Conservation (phyloP, 495 filamentous ascomycete genomes). For the Tuber borchii region DNA sequence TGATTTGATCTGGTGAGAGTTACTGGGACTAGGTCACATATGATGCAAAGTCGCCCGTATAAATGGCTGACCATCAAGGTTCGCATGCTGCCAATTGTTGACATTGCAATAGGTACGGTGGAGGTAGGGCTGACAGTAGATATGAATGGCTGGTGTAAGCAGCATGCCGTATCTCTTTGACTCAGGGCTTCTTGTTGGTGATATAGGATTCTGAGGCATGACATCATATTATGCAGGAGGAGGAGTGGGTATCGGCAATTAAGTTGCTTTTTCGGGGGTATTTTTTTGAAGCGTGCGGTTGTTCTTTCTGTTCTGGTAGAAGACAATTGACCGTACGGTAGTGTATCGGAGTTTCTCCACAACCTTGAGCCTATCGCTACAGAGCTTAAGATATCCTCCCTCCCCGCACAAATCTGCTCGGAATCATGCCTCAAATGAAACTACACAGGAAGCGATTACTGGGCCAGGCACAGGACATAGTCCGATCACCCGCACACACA, state of each 20-base stretch:
- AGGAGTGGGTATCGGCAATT: background rate
- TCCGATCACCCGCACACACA: background rate
- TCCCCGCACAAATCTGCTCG: too few species aligned
- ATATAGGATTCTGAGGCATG: background rate
- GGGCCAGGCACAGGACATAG: too few species aligned
- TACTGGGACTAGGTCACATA: background rate
- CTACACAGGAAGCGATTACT: too few species aligned
- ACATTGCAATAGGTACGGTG: background rate
- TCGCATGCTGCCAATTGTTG: background rate
- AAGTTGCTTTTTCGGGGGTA: background rate
- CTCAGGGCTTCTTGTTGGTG: background rate
- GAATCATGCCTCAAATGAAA: too few species aligned
- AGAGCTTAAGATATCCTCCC: too few species aligned
- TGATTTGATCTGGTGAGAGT: background rate
- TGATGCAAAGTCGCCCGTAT: background rate
- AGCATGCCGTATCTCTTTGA: background rate
- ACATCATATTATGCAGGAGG: background rate
- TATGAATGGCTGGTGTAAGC: background rate
- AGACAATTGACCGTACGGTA: background rate
- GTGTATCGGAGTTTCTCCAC: too few species aligned
- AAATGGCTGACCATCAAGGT: background rate
- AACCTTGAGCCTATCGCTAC: too few species aligned
- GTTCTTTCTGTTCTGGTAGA: background rate
- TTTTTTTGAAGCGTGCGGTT: background rate
- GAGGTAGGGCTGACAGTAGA: background rate